Evolutionary conservation across 1,139 yeast species (phyloP).

Genomic region (Candida tropicalis): DNA sequence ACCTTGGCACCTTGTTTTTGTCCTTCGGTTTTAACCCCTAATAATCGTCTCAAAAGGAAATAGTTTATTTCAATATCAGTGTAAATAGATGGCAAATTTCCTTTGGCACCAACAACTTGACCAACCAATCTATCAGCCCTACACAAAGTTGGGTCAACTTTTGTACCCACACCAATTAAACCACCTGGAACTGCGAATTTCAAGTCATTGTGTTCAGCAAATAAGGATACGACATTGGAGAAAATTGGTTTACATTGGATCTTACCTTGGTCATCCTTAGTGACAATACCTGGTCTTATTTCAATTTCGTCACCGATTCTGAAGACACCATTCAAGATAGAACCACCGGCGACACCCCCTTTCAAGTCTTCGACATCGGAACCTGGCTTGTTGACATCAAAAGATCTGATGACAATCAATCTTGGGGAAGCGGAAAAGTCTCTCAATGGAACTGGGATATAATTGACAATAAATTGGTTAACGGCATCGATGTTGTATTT

Average conservation of each 20-base stretch:
- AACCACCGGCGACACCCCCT: slow-evolving; percentile 99
- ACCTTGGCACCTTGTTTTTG: slow-evolving; percentile 94
- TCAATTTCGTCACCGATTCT: slow-evolving; percentile 97
- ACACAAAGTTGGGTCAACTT: slow-evolving; percentile 97
- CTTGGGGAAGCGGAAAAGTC: slow-evolving; percentile 94
- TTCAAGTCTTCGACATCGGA: slow-evolving; percentile 94
- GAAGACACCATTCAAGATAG: slow-evolving; percentile 95
- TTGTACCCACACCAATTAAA: slow-evolving; percentile 98
- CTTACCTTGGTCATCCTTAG: slow-evolving; percentile 90
- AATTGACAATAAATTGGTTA: slow-evolving; percentile 91
- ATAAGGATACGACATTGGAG: slow-evolving; percentile 89
- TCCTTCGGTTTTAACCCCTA: slow-evolving; percentile 98
- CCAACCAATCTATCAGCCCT: slow-evolving; percentile 99
- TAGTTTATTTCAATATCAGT: slow-evolving; percentile 97
- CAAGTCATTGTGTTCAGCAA: slow-evolving; percentile 97
- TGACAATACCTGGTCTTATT: slow-evolving; percentile 98
- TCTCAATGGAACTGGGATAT: slow-evolving; percentile 95
- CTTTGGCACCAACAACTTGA: slow-evolving; percentile 98
- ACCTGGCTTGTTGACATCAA: slow-evolving; percentile 99
- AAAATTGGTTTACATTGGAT: slow-evolving; percentile 95
- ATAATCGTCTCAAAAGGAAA: slow-evolving; percentile 91
- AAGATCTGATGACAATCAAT: slow-evolving; percentile 95
- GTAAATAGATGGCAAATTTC: slow-evolving; percentile 92
- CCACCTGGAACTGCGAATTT: slow-evolving; percentile 99
- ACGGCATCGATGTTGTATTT: slow-evolving; percentile 99